Evolutionary conservation across 768 basidiomycete genomes (phyloP), one percentile per base, ranked within the genome.

Genomic region (Lactarius tabidus): DNA sequence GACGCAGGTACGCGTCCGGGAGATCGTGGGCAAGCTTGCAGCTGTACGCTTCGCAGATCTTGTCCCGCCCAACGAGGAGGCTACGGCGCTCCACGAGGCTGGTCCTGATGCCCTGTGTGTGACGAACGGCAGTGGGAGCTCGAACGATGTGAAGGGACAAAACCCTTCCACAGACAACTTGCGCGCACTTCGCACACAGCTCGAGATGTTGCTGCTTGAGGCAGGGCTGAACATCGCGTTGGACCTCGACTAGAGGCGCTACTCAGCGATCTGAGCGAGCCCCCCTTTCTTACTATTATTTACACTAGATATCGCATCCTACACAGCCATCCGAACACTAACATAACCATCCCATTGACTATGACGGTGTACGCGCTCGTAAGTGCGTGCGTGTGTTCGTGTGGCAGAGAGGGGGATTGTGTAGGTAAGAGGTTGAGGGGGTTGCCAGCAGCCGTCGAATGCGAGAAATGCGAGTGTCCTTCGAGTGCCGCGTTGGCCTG

Each of bases 41-140:
- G 72, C 78, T 7, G 77, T 96, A 36, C 83, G 82, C 8, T 85
- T 92, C 69, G 80, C 83, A 10, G 89, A 93, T 64, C 81, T 96
- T 55, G 84, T 82, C 41, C 8, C 20, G n/a, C 43, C 43, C 12
- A 93, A 96, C 77, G 64, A 84, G 10, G 88, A 95, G 70, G 90
- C 93, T 0, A 86, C 23, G 45, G 23, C 23, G 45, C 23, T 12
- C n/a, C 43, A 45, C 43, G 1, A 20, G 41, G 20, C 41, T 9
- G 39, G n/a, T 9, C 20, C 20, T 1, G 39, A 41, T 6, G 18
- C 18, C 41, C 6, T 43, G 41, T 43, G 41, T 43, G 43, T 3
- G 3, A 20, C 20, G 10, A 20, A 17, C 6, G 39, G 39, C 18
- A 41, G 39, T 15, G 18, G 18, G 15, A 10, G 20, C 20, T n/a